A percentile compares a stretch with the other conserved stretches of the same genome.
phyloP scores from a whole-genome alignment of 352 stramenopile genomes.

The Pythium myriotylum region DNA sequence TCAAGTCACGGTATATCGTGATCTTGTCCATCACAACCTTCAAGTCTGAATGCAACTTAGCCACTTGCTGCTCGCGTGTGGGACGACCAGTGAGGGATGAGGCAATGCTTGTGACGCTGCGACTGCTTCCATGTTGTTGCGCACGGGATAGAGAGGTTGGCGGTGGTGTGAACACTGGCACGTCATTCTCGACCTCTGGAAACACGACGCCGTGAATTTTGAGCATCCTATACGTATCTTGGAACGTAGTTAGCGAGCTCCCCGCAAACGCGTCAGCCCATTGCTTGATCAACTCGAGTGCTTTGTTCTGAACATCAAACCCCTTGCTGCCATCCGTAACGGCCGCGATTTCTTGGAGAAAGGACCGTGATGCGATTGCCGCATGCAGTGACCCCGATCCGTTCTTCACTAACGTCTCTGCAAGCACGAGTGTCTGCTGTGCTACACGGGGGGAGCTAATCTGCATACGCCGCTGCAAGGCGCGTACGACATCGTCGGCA shows the following conservation, averaged over 20 bases:
- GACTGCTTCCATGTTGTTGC: constrained; percentile 19
- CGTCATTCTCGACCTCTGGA: constrained; percentile 67
- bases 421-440: constrained; percentile 63
- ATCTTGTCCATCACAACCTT: constrained; percentile 78
- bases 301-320: constrained; percentile 77
- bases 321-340: constrained; percentile 67
- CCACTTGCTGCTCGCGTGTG: constrained; percentile 63
- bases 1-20: constrained; percentile 44
- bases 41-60: constrained; percentile 72
- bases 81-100: constrained; percentile 6
- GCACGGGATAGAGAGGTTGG: constrained; percentile 29
- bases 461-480: constrained; percentile 63
- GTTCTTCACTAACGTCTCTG: constrained; percentile 83
- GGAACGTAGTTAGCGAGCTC: constrained; percentile 55
- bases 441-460: constrained; percentile 43
- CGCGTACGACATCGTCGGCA: constrained; percentile 62
- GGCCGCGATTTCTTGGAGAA: constrained; percentile 68
- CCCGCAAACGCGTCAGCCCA: constrained; percentile 74
- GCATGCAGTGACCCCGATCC: constrained; percentile 55
- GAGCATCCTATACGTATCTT: constrained; percentile 78
- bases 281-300: constrained; percentile 78
- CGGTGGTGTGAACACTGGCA: constrained; percentile 71
- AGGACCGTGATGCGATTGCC: constrained; percentile 58
- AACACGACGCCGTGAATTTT: constrained; percentile 77
- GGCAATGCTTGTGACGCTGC: constrained; percentile 17